Base-by-base conservation (phyloP, 1,284 basidiomycete genomes). In the Cutaneotrichosporon cavernicola region DNA sequence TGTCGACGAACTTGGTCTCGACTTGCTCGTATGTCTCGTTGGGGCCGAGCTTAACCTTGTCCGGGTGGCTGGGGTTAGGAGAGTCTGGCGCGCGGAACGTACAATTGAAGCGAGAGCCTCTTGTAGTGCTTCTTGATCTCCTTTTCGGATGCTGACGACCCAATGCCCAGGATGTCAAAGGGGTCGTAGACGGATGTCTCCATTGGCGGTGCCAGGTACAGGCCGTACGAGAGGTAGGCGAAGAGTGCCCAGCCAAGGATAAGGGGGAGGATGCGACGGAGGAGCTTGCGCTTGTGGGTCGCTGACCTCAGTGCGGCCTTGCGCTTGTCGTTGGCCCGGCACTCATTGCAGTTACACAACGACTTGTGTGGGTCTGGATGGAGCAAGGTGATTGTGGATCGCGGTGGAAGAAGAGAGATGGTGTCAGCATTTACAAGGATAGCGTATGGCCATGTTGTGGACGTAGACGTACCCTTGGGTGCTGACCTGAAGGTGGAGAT, bases 51-150 rank as follows among this genome's bases (percentile, higher is more conserved):
- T 88, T 90, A 66, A 97, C 89, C 83, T 99, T 99, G 85, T 99
- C 97, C 0, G 97, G 97, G 79, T 99, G 97, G 79, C 93, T 96
- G 68, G 18, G 14, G 47, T 71, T 57, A 72, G 68, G 31, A 32
- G 10, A 49, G 5, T 2, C 31, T 16, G 10, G 7, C 13, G 7
- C 13, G 22, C 2, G 11, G 1, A 21, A 85, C 89, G 70, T 73
- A 94, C 92, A 89, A 95, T 80, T 89, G 83, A 73, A 89, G 85
- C 1, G 93, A 95, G n/a, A 99, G 86, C 73, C 90, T 90, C 83
- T 95, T 97, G 85, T 90, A 99, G 79, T 94, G 91, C 16, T 92
- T 91, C 81, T 97, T 97, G 81, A 99, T 97, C 65, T 95, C 90
- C 81, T 96, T 95, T 74, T 96, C 90, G 5, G 88, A 84, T 1